Evolutionary conservation across 2,329 filamentous ascomycete genomes (phyloP), one percentile per base, ranked within the genome.

Genomic region (Grosmannia penicillata): DNA sequence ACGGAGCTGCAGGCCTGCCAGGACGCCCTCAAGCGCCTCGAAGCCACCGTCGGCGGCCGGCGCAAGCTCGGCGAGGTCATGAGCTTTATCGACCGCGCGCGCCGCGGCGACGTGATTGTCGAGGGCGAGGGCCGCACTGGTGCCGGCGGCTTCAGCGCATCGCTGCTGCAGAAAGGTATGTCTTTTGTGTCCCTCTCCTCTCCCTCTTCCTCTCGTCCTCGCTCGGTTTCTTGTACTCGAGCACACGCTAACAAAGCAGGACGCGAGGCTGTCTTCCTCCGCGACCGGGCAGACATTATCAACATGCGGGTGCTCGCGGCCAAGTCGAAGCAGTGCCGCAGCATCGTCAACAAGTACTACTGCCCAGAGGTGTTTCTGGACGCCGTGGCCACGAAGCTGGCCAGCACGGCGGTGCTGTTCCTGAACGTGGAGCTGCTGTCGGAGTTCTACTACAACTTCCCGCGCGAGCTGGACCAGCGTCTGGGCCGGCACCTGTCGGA

Each of bases 361-460:
- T 98, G 91, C 53, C 91, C 91, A 0, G 91, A 98, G 56, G 75
- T 98, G 14, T 98, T 98, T 65, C 75, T 98, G n/a, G 87, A 98
- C 52, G 86, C 93, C 4, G 91, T 94, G 2, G 87, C 91, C 2
- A 84, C 87, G 48, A 96, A 96, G 60, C 72, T 98, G 35, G 93
- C 89, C 4, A 81, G 85, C 2, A 98, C 91, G 0, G 89, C 91
- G 3, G 91, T 98, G 8, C 74, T 98, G 1, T 98, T 98, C 67
- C 72, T 98, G 23, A 95, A 98, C 52, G 91, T 96, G 10, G 93
- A 98, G 61, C 71, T 98, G 17, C 72, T 98, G 15, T 89, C 83
- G 2, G 93, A 98, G 53, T 98, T 96, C 56, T 95, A 94, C 63
- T 94, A 95, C 61, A 86, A 91, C 54, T 98, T 98, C 59, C 91